Evolutionary conservation across 192 early-diverging fungal genomes (phyloP), one percentile per base, ranked within the genome.

Genomic region (Spizellomyces sp.): DNA sequence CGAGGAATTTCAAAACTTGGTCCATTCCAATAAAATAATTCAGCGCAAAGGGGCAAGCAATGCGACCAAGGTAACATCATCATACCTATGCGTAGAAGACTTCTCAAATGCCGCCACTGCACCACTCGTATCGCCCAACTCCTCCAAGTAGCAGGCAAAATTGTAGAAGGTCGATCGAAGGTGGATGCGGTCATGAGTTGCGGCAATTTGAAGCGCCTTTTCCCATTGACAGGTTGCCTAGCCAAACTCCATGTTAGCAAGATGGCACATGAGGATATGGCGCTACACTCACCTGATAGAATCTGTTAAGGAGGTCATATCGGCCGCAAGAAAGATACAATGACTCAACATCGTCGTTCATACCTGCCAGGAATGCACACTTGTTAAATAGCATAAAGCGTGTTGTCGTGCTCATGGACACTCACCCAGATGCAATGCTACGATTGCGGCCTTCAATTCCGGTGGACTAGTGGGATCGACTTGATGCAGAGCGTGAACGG

Each of bases 31-130:
- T 65, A 5, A 65, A 48, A 6, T 47, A 4, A 8, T 61, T 9
- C 5, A 14, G 14, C 59, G 27, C 3, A 3, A 36, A 36, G 27
- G 27, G 27, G 27, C 27, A 36, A 3, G 27, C 27, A 36, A 36
- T 36, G 27, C 6, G 5, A 41, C 14, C 59, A 61, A 15, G 21
- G 15, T 19, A 41, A 0, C 0, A 6, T 5, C 14, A 12, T 15
- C 59, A 41, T 41, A 61, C 59, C 36, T 41, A 15, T 61, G 17
- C 9, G 59, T 42, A 5, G 5, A 17, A 27, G 59, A 74, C 52
- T 85, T 87, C 63, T 87, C 85, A 73, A 71, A 87, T 6, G 85
- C 85, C 6, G 83, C 81, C 52, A 83, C 70, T 0, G 85, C 83
- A 6, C 80, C 85, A 57, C 60, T 74, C n/a, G 52, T 54, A 58